Conservation (phyloP, 768 basidiomycete species). For the Sarcodon aspratus region DNA sequence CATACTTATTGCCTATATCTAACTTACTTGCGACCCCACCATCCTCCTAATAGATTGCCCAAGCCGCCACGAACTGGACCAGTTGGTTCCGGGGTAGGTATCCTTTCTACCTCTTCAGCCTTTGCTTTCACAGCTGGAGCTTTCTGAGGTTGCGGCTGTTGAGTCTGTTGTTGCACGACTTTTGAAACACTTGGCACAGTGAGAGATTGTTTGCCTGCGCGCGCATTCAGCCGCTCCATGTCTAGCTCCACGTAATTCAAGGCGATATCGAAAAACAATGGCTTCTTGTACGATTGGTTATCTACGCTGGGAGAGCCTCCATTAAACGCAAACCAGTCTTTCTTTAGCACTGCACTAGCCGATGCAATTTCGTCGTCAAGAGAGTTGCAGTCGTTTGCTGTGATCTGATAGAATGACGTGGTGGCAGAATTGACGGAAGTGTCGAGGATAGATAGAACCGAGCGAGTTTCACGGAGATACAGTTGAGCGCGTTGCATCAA, state of each 20-base stretch:
- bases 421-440: slow-evolving; percentile 17
- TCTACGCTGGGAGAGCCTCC: slow-evolving; percentile 41
- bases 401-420: slow-evolving; percentile 47
- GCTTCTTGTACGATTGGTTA: slow-evolving; percentile 56
- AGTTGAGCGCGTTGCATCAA: slow-evolving; percentile 63
- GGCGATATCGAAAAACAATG: slow-evolving; percentile 88
- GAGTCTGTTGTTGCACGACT: slow-evolving; percentile 5
- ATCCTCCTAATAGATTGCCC: slow-evolving; percentile 62
- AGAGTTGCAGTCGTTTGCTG: slow-evolving; percentile 25
- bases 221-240: slow-evolving; percentile 61
- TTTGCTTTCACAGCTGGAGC: slow-evolving; percentile 41
- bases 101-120: slow-evolving; percentile 39
- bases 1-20: no score
- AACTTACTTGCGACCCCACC: slow-evolving; percentile 53
- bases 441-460: slow-evolving; percentile 25
- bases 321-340: slow-evolving; percentile 71
- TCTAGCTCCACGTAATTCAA: slow-evolving; percentile 86
- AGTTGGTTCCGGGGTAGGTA: slow-evolving; percentile 37
- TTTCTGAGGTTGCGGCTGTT: slow-evolving; percentile 27
- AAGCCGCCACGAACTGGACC: slow-evolving; percentile 40
- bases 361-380: slow-evolving; percentile 41
- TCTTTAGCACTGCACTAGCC: slow-evolving; percentile 44
- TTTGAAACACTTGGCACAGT: slow-evolving; percentile 12
- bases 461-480: slow-evolving; percentile 62
- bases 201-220: slow-evolving; percentile 49